A percentile compares a stretch with the other conserved stretches of the same genome.
Evolutionary conservation across 805 yeast genomes (phyloP).

Genomic region (Kodamaea fukazawae): DNA sequence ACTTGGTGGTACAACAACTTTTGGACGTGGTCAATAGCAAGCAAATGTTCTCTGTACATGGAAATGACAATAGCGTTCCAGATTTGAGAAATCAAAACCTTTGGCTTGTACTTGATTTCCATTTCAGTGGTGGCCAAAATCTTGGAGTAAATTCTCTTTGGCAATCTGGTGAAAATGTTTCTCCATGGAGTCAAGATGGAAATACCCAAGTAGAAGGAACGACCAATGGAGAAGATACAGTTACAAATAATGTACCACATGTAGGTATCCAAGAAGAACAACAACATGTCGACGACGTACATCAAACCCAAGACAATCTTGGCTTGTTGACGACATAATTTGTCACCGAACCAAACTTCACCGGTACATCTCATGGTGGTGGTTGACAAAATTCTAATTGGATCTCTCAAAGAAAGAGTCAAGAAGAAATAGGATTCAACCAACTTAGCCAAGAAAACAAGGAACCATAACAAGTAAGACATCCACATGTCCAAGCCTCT

Average conservation of each 20-base stretch:
- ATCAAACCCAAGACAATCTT: conserved; percentile 88
- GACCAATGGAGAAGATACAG: conserved; percentile 93
- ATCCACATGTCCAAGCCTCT: conserved; percentile 92
- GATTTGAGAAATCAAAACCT: conserved; percentile 95
- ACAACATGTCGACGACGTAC: conserved; percentile 86
- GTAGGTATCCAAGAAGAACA: conserved; percentile 98
- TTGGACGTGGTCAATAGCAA: conserved; percentile 98
- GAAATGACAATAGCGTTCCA: conserved; percentile 99
- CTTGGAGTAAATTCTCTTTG: conserved; percentile 98
- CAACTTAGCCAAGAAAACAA: conserved; percentile 86
- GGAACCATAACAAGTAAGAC: conserved; percentile 87
- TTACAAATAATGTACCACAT: conserved; percentile 97
- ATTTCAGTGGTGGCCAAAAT: conserved; percentile 96
- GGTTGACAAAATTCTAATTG: conserved; percentile 83
- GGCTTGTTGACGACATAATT: conserved; percentile 81
- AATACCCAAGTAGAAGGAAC: conserved; percentile 98
- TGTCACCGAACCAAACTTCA: conserved; percentile 82
- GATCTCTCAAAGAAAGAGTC: conserved; percentile 87
- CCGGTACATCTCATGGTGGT: conserved; percentile 93
- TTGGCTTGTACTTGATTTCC: conserved; percentile 98
- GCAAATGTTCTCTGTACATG: conserved; percentile 98
- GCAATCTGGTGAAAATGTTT: conserved; percentile 94
- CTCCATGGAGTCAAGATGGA: conserved; percentile 99
- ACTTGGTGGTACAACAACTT: conserved; percentile 96
- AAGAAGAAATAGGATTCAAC: conserved; percentile 90